Base-by-base conservation (phyloP, 371 early-diverging fungal genomes). In the Lichtheimia ramosa region DNA sequence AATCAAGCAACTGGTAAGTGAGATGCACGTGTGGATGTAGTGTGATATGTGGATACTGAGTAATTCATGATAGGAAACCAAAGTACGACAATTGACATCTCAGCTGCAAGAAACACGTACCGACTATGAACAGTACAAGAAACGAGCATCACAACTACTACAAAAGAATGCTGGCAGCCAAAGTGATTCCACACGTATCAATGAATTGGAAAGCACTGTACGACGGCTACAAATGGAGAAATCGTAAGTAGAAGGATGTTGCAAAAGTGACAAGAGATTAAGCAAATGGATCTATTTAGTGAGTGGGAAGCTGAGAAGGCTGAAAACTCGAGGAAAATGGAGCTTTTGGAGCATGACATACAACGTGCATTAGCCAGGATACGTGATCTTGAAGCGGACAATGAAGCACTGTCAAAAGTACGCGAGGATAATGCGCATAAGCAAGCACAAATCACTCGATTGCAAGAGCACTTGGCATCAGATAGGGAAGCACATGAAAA, bases 41-140 rank as follows among this genome's bases (percentile, higher is more conserved):
- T 34, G 28, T 42, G 16, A 21, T n/a, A 12, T 46, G 6, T 6
- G n/a, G n/a, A 46, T 1, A n/a, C 10, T 21, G 16, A 21, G 21
- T 46, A 10, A 10, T 52, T 18, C 8, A 34, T 42, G 14, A 18
- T 43, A 81, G 82, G 82, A 86, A 66, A 71, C 70, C n/a, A 83
- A 76, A 66, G 68, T 74, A 24, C 63, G 71, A 18, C 84, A 83
- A 51, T 21, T 81, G 20, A 69, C 66, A 18, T 34, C 59, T 15
- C 84, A 87, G 39, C 49, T 79, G 2, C 73, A 73, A 21, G 78
- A 77, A 39, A 64, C 74, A 7, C 76, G 79, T 21, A 59, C 51
- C 14, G 79, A 85, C 51, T 85, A 77, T 66, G 80, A 79, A n/a
- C 84, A 83, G 56, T 87, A 87, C 58, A 85, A 85, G 59, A 79